Conservation (phyloP, 2,329 filamentous ascomycete genomes). For the Exserohilum turcica region DNA sequence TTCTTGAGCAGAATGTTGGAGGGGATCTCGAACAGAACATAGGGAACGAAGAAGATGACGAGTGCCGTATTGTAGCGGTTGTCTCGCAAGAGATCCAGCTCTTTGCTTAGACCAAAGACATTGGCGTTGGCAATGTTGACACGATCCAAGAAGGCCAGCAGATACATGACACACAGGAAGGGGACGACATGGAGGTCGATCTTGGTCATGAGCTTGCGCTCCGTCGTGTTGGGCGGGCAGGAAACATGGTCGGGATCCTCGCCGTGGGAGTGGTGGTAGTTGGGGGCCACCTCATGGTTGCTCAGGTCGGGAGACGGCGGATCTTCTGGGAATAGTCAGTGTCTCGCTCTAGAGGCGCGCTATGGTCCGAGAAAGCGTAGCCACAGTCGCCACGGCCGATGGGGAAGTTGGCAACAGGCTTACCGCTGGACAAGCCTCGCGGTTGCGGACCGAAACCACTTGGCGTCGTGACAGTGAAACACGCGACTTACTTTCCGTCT, state of each 20-base stretch:
- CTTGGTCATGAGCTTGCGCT: constrained; percentile 51
- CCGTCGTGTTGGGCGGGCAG: constrained; percentile 57
- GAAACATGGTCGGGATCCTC: constrained; percentile 46
- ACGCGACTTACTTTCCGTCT: constrained; percentile 39
- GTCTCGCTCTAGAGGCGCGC: background rate
- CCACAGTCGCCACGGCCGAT: background rate
- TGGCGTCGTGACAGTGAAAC: constrained; percentile 10
- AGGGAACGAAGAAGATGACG: constrained; percentile 61
- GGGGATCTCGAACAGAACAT: constrained; percentile 60
- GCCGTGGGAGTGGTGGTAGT: constrained; percentile 45
- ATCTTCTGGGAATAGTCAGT: constrained; percentile 26
- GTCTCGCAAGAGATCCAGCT: constrained; percentile 50
- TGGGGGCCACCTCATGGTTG: constrained; percentile 22
- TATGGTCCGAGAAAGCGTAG: background rate
- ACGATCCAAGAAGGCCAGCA: constrained; percentile 56
- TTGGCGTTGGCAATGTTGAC: constrained; percentile 62
- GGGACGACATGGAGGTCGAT: constrained; percentile 58
- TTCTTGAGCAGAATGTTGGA: constrained; percentile 59
- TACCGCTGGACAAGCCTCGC: constrained; percentile 9
- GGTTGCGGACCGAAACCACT: constrained; percentile 7
- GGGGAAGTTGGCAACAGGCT: constrained; percentile 6
- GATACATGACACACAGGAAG: constrained; percentile 57
- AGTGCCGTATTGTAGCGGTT: constrained; percentile 58
- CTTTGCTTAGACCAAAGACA: constrained; percentile 55
- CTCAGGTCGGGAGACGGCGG: constrained; percentile 22